These are phyloP conservation scores for Cercospora sp. DNA, from an alignment of 2,329 filamentous ascomycete genomes.

Conservation along the genomic window DNA sequence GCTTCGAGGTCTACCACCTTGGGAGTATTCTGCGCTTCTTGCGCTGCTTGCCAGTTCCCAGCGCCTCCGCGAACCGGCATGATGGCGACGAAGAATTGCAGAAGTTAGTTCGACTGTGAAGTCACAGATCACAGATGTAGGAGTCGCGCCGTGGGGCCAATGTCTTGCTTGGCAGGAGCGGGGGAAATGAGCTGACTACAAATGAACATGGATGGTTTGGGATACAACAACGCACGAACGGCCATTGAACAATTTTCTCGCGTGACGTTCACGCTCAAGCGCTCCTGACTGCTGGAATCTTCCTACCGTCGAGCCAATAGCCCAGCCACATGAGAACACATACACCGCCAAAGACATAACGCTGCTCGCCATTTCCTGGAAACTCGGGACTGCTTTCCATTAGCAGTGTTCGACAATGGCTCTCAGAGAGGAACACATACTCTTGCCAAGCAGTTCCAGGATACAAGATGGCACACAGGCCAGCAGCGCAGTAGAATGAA, in stretches of 20 bases:
- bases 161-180: not conserved
- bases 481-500: conserved; percentile 48
- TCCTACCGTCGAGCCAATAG: conserved; percentile 35
- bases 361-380: conserved; percentile 42
- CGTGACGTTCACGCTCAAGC: conserved; percentile 8
- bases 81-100: not conserved
- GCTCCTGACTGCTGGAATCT: conserved; percentile 27
- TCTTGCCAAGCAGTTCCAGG: conserved; percentile 48
- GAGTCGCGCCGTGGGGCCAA: not conserved
- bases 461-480: conserved; percentile 49
- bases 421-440: conserved; percentile 5
- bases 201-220: not conserved
- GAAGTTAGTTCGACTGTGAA: not conserved
- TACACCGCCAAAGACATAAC: conserved; percentile 32
- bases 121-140: not conserved
- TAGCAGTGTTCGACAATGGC: not conserved
- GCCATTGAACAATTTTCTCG: not conserved
- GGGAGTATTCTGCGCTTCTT: conserved; percentile 19
- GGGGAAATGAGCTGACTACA: not conserved
- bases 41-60: conserved; percentile 44
- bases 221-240: not conserved
- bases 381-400: conserved; percentile 44
- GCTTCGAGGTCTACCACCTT: conserved; percentile 43
- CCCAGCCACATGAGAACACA: conserved; percentile 35
- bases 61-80: conserved; percentile 47